Conservation (phyloP, 108 stramenopile genomes). For the Chaetoceros tenuissimus region DNA sequence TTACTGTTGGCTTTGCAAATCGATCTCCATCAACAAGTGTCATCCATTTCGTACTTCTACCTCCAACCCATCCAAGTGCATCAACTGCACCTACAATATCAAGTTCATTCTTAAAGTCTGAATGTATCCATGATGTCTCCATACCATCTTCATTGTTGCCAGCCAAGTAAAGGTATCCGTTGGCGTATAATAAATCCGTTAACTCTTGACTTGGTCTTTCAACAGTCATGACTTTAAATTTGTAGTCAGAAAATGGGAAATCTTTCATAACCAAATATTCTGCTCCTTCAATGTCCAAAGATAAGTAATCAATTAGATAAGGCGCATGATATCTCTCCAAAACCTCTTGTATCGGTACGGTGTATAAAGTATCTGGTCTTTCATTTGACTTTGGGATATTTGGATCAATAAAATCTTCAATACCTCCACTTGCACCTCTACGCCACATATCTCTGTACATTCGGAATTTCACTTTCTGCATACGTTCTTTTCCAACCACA, state of each 20-base stretch:
- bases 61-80: not conserved
- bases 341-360: conserved; percentile 6
- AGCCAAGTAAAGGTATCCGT: conserved; percentile 25
- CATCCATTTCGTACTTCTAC: not conserved
- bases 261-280: conserved; percentile 27
- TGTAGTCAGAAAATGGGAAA: conserved; percentile 21
- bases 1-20: not conserved
- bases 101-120: not conserved
- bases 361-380: not conserved
- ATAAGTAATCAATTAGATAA: conserved; percentile 19
- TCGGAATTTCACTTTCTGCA: conserved; percentile 5
- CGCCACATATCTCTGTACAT: not conserved
- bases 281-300: conserved; percentile 26
- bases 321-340: conserved; percentile 19
- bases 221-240: conserved; percentile 15
- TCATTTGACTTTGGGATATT: conserved; percentile 3
- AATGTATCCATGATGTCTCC: not conserved
- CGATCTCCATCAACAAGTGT: not conserved
- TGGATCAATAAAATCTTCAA: conserved; percentile 16
- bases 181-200: conserved; percentile 8
- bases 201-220: conserved; percentile 18
- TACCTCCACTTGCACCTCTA: conserved; percentile 14
- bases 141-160: not conserved
- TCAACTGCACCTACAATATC: not conserved
- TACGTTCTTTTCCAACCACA: conserved; percentile 8